Evolutionary conservation across 331 rosid genomes (phyloP).

Genomic region (Stylosanthes scabra): DNA sequence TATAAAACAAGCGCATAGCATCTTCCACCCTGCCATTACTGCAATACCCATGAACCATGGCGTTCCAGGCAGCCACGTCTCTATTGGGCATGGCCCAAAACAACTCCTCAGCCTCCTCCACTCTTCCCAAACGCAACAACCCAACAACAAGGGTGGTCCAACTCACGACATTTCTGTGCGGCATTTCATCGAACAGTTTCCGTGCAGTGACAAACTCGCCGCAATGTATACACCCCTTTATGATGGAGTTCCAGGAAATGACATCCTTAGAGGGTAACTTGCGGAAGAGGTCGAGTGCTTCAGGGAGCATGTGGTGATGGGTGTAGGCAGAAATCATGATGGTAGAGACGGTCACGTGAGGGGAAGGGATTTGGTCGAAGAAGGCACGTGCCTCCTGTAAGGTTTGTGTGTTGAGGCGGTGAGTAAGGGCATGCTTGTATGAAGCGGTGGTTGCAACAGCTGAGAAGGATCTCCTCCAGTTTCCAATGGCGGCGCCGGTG

Average conservation of each 20-base stretch:
- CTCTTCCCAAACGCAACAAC: conserved; percentile 49
- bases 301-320: conserved; percentile 31
- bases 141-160: conserved; percentile 68
- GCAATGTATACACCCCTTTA: conserved; percentile 56
- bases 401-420: conserved; percentile 50
- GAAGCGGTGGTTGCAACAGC: neutral
- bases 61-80: conserved; percentile 70
- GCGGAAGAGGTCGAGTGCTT: conserved; percentile 59
- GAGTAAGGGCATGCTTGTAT: conserved; percentile 35
- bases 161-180: conserved; percentile 51
- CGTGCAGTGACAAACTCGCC: conserved; percentile 55
- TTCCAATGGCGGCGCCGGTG: neutral
- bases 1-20: conserved; percentile 50
- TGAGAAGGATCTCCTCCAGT: neutral
- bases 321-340: conserved; percentile 57
- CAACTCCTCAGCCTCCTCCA: conserved; percentile 57
- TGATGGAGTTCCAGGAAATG: conserved; percentile 66
- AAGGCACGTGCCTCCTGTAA: conserved; percentile 53
- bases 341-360: conserved; percentile 55
- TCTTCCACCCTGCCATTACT: conserved; percentile 59
- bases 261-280: conserved; percentile 55
- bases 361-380: conserved; percentile 53
- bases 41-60: conserved; percentile 69
- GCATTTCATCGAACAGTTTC: conserved; percentile 62
- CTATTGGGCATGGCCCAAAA: conserved; percentile 56